Conservation (phyloP, 345 rosid species). For the Diplotaxis tenuifolia region DNA sequence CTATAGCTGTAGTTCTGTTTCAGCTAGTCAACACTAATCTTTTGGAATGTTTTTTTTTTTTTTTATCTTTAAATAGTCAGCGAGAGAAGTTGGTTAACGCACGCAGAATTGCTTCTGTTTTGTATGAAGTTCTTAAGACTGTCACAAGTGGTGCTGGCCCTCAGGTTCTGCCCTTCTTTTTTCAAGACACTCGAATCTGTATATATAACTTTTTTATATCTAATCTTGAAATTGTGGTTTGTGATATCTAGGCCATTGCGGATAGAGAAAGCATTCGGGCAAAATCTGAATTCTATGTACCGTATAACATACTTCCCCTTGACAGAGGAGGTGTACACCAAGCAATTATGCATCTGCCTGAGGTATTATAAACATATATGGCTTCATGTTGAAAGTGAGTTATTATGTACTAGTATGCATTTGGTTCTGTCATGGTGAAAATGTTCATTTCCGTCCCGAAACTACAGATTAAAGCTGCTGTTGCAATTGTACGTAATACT, state of each 20-base stretch:
- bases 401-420: background rate
- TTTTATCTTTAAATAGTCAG: conserved; percentile 32
- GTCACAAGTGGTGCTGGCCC: conserved; percentile 57
- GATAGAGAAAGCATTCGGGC: conserved; percentile 53
- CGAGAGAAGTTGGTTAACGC: conserved; percentile 63
- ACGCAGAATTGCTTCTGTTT: conserved; percentile 61
- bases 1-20: background rate
- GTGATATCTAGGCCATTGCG: conserved; percentile 55
- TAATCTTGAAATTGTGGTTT: conserved; percentile 11
- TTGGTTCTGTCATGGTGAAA: conserved; percentile 7
- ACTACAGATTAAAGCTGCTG: conserved; percentile 78
- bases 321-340: conserved; percentile 80
- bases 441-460: background rate
- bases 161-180: conserved; percentile 47
- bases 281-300: conserved; percentile 62
- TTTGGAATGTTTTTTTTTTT: conserved; percentile 5
- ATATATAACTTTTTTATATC: background rate
- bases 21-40: conserved; percentile 8
- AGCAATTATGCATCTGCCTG: conserved; percentile 76
- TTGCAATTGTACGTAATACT: conserved; percentile 59
- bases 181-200: background rate
- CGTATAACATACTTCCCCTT: conserved; percentile 92
- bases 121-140: conserved; percentile 68
- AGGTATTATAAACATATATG: conserved; percentile 49
- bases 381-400: conserved; percentile 17